Evolutionary conservation across 305 asterid species (phyloP).

Genomic region (Fraxinus platypoda): DNA sequence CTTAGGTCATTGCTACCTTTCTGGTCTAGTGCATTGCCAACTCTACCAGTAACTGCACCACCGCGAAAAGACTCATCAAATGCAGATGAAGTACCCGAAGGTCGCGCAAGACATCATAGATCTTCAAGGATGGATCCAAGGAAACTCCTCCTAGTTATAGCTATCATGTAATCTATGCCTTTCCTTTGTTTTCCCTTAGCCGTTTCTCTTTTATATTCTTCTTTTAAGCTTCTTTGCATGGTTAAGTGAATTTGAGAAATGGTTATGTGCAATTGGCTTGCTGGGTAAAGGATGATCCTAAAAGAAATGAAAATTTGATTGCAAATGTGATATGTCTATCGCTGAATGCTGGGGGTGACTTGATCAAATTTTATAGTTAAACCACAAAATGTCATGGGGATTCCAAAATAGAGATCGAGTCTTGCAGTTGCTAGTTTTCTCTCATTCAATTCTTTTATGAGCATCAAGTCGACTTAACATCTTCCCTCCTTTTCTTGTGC

Average conservation of each 20-base stretch:
- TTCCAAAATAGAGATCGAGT: not conserved
- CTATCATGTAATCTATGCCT: constrained; percentile 61
- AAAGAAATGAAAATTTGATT: not conserved
- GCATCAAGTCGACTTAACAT: not conserved
- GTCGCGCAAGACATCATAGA: constrained; percentile 64
- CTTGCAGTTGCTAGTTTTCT: not conserved
- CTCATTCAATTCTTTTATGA: not conserved
- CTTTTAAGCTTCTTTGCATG: not conserved
- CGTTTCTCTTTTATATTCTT: not conserved
- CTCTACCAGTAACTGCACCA: constrained; percentile 90
- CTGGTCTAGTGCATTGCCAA: constrained; percentile 90
- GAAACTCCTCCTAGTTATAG: constrained; percentile 79
- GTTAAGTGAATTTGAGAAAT: not conserved
- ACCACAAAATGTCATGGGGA: not conserved
- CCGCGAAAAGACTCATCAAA: constrained; percentile 66
- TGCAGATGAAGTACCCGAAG: constrained; percentile 67
- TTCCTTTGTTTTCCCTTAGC: constrained; percentile 1
- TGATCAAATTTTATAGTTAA: not conserved
- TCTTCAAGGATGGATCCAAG: constrained; percentile 93
- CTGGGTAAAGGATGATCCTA: not conserved
- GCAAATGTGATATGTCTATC: not conserved
- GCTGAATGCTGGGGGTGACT: not conserved
- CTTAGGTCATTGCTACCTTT: constrained; percentile 83
- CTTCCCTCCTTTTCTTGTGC: constrained; percentile 18
- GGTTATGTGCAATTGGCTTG: not conserved